Conservation (phyloP, 2,329 filamentous ascomycete genomes). For the Fusarium pseudograminearum region DNA sequence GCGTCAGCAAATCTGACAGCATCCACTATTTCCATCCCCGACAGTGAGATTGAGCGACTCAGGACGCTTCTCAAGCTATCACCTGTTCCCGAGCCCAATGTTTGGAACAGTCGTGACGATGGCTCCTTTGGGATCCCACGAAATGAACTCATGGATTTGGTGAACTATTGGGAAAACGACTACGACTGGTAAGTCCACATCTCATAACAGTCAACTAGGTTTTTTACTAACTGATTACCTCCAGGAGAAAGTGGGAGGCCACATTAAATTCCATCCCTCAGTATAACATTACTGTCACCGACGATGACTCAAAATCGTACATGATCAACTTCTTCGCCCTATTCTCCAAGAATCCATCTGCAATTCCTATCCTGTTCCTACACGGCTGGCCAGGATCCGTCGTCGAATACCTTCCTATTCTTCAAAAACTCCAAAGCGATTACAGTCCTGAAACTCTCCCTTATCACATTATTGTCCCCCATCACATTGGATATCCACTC, state of each 20-base stretch:
- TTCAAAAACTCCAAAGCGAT: slow-evolving; percentile 12
- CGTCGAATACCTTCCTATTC: slow-evolving; percentile 30
- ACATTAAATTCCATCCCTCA: slow-evolving; percentile 30
- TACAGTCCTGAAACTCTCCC: slow-evolving; percentile 2
- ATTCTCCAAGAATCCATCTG: slow-evolving; percentile 10
- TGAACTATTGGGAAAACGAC: slow-evolving; percentile 2
- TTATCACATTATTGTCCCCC: slow-evolving; percentile 23
- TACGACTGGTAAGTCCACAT: slow-evolving; percentile 12
- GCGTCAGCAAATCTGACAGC: slow-evolving; percentile 24
- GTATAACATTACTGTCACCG: slow-evolving; percentile 21
- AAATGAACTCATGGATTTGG: neutral
- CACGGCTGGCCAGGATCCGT: slow-evolving; percentile 38
- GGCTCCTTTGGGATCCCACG: slow-evolving; percentile 1
- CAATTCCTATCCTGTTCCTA: slow-evolving; percentile 16
- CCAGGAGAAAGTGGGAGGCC: slow-evolving; percentile 32
- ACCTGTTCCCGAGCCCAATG: neutral
- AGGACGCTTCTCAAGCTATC: slow-evolving; percentile 19
- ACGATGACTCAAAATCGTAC: slow-evolving; percentile 18
- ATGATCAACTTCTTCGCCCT: slow-evolving; percentile 27
- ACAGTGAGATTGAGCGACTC: slow-evolving; percentile 8
- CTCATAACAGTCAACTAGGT: neutral
- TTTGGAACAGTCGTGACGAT: slow-evolving; percentile 11
- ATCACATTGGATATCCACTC: slow-evolving; percentile 18
- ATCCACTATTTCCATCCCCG: slow-evolving; percentile 12
- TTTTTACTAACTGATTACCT: neutral